A percentile compares a stretch with the other conserved stretches of the same genome.
These are phyloP conservation scores for Aspergillus avenaceus DNA, from an alignment of 495 filamentous ascomycete genomes.

Conservation along the genomic window DNA sequence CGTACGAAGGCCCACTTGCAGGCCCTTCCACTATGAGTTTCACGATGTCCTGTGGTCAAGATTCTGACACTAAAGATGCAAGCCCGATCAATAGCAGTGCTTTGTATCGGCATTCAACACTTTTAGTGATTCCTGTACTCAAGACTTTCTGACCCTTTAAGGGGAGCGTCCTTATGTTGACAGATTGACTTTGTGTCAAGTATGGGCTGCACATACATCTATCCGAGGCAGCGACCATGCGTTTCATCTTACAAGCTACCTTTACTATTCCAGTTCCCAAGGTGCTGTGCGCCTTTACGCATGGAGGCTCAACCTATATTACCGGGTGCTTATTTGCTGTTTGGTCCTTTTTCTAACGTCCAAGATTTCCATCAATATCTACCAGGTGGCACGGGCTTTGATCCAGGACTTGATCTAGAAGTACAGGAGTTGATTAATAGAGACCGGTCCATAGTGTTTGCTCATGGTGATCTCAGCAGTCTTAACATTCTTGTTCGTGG, in stretches of 20 bases:
- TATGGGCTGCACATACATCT: too few species aligned
- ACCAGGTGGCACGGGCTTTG: slow-evolving; percentile 29
- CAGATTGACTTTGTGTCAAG: too few species aligned
- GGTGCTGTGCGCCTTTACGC: slow-evolving; percentile 44
- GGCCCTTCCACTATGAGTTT: too few species aligned
- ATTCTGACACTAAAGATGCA: too few species aligned
- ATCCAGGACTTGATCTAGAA: slow-evolving; percentile 25
- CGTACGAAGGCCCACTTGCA: too few species aligned
- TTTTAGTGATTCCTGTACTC: too few species aligned
- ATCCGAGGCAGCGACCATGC: slow-evolving; percentile 45
- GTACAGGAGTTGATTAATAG: slow-evolving; percentile 34
- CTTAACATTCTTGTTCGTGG: slow-evolving; percentile 39
- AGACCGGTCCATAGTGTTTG: slow-evolving; percentile 31
- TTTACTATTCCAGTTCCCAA: slow-evolving; percentile 50
- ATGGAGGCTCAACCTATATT: slow-evolving; percentile 42
- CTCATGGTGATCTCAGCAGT: slow-evolving; percentile 40
- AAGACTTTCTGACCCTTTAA: too few species aligned
- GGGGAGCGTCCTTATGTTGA: too few species aligned
- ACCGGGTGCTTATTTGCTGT: slow-evolving; percentile 21
- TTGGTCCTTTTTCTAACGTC: slow-evolving; percentile 38
- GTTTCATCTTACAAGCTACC: slow-evolving; percentile 42
- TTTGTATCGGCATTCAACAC: too few species aligned
- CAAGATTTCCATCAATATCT: slow-evolving; percentile 42
- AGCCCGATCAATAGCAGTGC: too few species aligned
- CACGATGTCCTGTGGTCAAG: too few species aligned